Base-by-base conservation (phyloP, 139 green algal species). In the Raphidocelis subcapitata region DNA sequence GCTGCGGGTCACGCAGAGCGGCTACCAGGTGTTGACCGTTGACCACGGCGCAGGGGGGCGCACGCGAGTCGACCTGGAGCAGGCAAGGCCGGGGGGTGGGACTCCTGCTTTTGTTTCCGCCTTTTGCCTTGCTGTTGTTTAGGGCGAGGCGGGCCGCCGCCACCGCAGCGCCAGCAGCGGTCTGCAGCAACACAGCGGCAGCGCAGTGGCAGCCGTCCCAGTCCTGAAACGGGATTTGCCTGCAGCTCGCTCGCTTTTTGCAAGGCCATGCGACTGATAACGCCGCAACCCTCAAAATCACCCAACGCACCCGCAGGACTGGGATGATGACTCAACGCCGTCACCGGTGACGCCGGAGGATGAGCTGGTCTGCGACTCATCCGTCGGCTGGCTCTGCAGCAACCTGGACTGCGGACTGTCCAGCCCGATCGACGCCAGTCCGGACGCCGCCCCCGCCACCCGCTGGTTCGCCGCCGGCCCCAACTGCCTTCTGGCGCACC, bases 1-100 rank as follows among this genome's bases (percentile, higher is more conserved):
- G 35, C 64, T 84, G 23, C 29, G 55, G 65, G 83, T 85, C 41
- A 67, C 79, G 31, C 33, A 57, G 10, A n/a, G 79, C 2, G 84
- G 88, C 26, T 94, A 84, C 73, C 28, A 87, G 72, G 52, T 95
- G 32, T 86, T 80, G 49, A 95, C 89, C 0, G 55, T 95, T 20
- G 90, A 95, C 72, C 90, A 95, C 69, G 87, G 65, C 68, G 18
- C 29, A 82, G 79, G 3, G 26, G 47, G 32, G 67, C 33, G 21
- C 24, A 35, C 85, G 26, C 75, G 90, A 3, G 74, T 92, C 29
- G 90, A 94, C 70, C 52, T 94, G 63, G 29, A 64, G 62, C n/a
- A n/a, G n/a, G n/a, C n/a, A n/a, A n/a, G n/a, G n/a, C n/a, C 65
- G 79, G 24, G n/a, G 15, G 0, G 92, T 82, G 85, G 59, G 28